Base-by-base conservation (phyloP, 768 basidiomycete species). In the Trametes coccinea region DNA sequence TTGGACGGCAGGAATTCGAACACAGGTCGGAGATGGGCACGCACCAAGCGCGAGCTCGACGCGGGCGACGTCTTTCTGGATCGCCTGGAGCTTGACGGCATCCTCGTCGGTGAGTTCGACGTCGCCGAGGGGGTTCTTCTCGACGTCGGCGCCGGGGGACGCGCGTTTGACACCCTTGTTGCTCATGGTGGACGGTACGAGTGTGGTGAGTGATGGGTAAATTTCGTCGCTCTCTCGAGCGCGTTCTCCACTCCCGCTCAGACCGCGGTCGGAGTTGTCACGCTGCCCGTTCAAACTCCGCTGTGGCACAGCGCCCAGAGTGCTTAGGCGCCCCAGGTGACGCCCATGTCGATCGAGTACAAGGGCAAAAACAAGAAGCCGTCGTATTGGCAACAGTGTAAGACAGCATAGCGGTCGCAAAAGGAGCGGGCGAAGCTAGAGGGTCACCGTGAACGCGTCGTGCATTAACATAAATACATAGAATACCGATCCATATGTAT, bases 81-180 rank as follows among this genome's bases (percentile, higher is more conserved):
- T 76, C 22, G 75, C 76, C 52, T 83, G 76, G 65, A 93, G 78
- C 71, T 88, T 89, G 73, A 82, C 75, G 59, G 88, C 88, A 68
- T 91, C 85, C 69, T 86, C 89, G 47, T 89, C 86, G 60, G 79
- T 81, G 66, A 93, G 80, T 66, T 89, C 86, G 52, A 89, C 85
- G 49, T 82, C 80, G 61, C 83, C 76, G 33, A 91, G 79, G 64
- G 86, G 84, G 71, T 74, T 73, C 73, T 91, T 92, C 72, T 85
- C 85, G n/a, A 79, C 82, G 50, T 90, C 88, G 46, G 87, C 83
- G 10, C 90, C 91, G n/a, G 90, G 88, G 60, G 89, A 88, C 45
- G 82, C 85, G 75, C 92, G 88, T 80, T 93, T 91, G 56, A 71
- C 72, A 40, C 68, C 71, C 60, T 69, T 71, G 60, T 53, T 70